These are phyloP conservation scores for Claviceps fusiformis DNA, from an alignment of 2,329 filamentous ascomycete species.

Conservation along the genomic window DNA sequence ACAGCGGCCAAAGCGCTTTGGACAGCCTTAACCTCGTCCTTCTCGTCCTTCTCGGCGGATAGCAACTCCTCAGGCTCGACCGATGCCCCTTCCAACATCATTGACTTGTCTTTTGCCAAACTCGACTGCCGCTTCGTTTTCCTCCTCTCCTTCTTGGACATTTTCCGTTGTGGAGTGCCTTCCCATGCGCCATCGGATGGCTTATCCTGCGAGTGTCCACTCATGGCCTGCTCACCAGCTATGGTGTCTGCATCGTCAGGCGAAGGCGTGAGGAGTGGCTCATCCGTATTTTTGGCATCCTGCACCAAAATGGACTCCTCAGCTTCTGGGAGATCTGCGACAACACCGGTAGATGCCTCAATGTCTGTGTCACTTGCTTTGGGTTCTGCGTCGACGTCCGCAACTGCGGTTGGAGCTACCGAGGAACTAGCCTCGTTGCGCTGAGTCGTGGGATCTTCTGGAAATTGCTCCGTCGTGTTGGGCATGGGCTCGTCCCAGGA, in stretches of 20 bases:
- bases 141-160: slow-evolving; percentile 19
- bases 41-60: slow-evolving; percentile 16
- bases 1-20: slow-evolving; percentile 14
- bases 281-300: background rate
- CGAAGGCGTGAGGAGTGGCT: background rate
- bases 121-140: background rate
- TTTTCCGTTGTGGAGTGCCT: slow-evolving; percentile 6
- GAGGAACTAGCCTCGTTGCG: background rate
- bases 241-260: background rate
- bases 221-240: background rate
- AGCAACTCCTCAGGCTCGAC: slow-evolving; percentile 6
- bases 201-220: background rate
- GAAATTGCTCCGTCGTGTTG: background rate
- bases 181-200: background rate
- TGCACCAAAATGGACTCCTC: background rate
- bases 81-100: slow-evolving; percentile 1
- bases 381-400: background rate
- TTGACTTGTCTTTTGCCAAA: background rate
- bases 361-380: background rate
- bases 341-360: background rate
- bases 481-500: background rate
- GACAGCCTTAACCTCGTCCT: slow-evolving; percentile 24
- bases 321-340: background rate
- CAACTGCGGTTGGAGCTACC: background rate
- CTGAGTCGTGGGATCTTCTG: background rate